Conservation (phyloP, 805 yeast genomes). For the Candida hispaniensis region DNA sequence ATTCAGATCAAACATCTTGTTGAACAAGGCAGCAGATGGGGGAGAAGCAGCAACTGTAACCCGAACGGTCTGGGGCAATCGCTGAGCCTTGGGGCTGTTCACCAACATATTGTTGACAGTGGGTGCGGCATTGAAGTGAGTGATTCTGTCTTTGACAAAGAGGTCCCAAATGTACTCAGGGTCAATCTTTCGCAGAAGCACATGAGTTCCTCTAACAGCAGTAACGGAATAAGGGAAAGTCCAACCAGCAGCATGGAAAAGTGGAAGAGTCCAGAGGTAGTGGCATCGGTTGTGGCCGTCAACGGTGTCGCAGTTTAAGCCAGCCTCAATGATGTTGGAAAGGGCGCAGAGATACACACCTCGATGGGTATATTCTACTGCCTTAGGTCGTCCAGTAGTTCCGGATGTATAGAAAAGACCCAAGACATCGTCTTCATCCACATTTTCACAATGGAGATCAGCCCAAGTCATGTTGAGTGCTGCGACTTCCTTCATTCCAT, state of each 20-base stretch:
- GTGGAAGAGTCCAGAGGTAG: conserved; percentile 32
- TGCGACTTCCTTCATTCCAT: conserved; percentile 18
- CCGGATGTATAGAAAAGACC: conserved; percentile 29
- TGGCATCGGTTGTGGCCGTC: conserved; percentile 25
- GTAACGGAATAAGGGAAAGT: conserved; percentile 32
- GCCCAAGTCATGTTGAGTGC: conserved; percentile 19
- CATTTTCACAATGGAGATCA: conserved; percentile 20
- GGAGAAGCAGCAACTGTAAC: conserved; percentile 33
- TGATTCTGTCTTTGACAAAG: conserved; percentile 23
- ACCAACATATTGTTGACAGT: conserved; percentile 30
- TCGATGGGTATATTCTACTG: conserved; percentile 31
- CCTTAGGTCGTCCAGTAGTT: conserved; percentile 32
- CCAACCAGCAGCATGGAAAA: conserved; percentile 33
- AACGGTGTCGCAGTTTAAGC: conserved; percentile 25
- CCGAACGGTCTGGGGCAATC: conserved; percentile 23
- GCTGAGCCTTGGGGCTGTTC: conserved; percentile 25
- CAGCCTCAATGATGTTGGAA: conserved; percentile 27
- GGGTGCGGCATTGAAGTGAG: conserved; percentile 32
- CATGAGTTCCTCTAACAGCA: conserved; percentile 31
- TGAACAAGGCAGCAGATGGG: conserved; percentile 29
- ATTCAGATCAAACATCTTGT: conserved; percentile 27
- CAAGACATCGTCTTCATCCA: conserved; percentile 21
- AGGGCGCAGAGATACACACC: conserved; percentile 28
- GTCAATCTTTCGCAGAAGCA: conserved; percentile 29
- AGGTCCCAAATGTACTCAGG: conserved; percentile 29